phyloP scores from a whole-genome alignment of 441 rosid species.

The Erodium texanum region DNA sequence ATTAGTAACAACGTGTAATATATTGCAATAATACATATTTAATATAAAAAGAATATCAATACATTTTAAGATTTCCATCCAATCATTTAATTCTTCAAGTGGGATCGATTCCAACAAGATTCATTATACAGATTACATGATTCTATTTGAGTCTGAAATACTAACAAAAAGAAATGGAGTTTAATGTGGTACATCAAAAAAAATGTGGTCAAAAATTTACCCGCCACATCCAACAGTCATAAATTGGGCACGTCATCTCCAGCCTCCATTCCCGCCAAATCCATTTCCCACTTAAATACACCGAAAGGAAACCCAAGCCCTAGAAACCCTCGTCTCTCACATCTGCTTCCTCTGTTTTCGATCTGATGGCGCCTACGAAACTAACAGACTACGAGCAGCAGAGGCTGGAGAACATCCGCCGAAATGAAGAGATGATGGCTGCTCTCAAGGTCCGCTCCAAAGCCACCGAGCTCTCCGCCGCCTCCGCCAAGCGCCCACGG shows the following conservation, averaged over 20 bases:
- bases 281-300: not conserved
- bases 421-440: conserved; percentile 64
- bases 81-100: too few relatives aligned
- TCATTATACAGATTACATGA: too few relatives aligned
- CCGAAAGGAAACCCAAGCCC: conserved; percentile 2
- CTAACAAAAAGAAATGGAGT: too few relatives aligned
- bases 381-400: conserved; percentile 65
- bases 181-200: too few relatives aligned
- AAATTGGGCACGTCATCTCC: not conserved
- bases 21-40: too few relatives aligned
- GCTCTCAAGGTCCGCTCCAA: conserved; percentile 48
- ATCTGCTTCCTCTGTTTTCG: not conserved
- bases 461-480: conserved; percentile 46
- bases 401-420: conserved; percentile 63
- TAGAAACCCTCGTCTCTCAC: not conserved
- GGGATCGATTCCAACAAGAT: too few relatives aligned
- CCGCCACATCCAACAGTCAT: not conserved
- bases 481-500: conserved; percentile 44
- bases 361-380: conserved; percentile 45
- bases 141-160: too few relatives aligned
- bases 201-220: not conserved
- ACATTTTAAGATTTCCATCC: too few relatives aligned
- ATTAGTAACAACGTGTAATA: too few relatives aligned
- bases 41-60: too few relatives aligned
- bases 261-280: not conserved